These are phyloP conservation scores for Hemerocallis citrina DNA, from an alignment of 106 monocot genomes.

Conservation along the genomic window DNA sequence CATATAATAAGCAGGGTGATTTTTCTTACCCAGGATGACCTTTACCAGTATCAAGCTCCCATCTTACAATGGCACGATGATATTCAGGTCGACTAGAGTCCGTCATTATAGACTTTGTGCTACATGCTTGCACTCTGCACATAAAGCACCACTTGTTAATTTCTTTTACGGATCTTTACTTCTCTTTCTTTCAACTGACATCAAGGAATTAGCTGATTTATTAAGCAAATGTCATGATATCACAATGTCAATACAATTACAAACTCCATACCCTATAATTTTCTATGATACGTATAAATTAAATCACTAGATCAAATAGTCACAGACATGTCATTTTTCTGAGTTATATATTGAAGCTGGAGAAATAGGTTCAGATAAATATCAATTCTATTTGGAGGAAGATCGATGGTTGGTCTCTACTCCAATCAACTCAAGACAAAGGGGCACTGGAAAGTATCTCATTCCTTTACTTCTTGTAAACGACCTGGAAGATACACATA, in stretches of 20 bases:
- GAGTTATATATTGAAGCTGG: too few species aligned
- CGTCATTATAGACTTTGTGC: conserved; percentile 47
- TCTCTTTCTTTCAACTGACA: not conserved
- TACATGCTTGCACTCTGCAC: conserved; percentile 63
- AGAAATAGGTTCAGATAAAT: too few species aligned
- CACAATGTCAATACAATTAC: not conserved
- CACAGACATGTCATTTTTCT: too few species aligned
- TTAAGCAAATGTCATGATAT: not conserved
- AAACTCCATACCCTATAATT: not conserved
- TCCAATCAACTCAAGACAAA: too few species aligned
- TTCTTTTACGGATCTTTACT: not conserved
- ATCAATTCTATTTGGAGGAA: too few species aligned
- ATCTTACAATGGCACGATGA: conserved; percentile 75
- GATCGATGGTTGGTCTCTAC: too few species aligned
- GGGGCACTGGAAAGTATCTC: too few species aligned
- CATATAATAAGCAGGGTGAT: not conserved
- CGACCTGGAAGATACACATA: too few species aligned
- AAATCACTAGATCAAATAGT: too few species aligned
- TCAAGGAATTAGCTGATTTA: not conserved
- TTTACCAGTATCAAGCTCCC: conserved; percentile 59
- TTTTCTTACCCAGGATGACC: conserved; percentile 59
- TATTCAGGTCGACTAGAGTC: conserved; percentile 57
- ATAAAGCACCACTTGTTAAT: not conserved
- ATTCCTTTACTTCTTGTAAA: too few species aligned
- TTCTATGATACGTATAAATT: not conserved